Evolutionary conservation across 2,329 filamentous ascomycete species (phyloP).

Genomic region (Ceratocystis smalleyi): DNA sequence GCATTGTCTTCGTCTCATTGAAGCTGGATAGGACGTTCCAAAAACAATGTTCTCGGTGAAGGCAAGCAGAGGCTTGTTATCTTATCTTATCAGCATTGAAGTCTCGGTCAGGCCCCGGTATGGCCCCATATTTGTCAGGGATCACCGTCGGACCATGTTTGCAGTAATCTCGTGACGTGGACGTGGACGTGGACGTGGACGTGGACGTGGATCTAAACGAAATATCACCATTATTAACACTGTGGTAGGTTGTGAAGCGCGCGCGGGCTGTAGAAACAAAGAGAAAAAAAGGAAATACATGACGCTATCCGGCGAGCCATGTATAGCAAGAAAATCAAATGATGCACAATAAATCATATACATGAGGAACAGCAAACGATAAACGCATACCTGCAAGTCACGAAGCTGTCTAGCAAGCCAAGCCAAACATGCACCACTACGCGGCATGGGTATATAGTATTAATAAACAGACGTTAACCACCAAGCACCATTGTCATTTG

Average conservation of each 20-base stretch:
- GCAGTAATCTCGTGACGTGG: background rate
- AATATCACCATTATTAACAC: background rate
- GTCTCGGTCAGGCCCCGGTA: background rate
- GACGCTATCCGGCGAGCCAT: background rate
- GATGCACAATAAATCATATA: background rate
- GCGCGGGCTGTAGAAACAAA: too few species aligned
- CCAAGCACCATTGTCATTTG: background rate
- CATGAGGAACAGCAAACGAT: background rate
- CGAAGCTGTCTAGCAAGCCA: too few species aligned
- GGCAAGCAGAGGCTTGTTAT: too few species aligned
- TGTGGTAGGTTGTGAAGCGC: background rate
- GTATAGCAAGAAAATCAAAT: background rate
- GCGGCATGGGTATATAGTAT: background rate
- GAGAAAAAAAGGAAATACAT: background rate
- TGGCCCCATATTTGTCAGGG: background rate
- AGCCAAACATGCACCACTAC: background rate
- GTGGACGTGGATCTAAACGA: background rate
- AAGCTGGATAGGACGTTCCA: too few species aligned
- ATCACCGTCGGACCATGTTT: background rate
- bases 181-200: background rate
- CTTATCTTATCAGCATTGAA: slow-evolving; percentile 7
- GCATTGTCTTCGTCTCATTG: background rate
- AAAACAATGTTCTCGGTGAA: background rate
- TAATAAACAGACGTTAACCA: background rate
- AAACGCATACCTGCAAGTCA: background rate